Base-by-base conservation (phyloP, 164 flowering plant genomes). In the Vitis labrusca region DNA sequence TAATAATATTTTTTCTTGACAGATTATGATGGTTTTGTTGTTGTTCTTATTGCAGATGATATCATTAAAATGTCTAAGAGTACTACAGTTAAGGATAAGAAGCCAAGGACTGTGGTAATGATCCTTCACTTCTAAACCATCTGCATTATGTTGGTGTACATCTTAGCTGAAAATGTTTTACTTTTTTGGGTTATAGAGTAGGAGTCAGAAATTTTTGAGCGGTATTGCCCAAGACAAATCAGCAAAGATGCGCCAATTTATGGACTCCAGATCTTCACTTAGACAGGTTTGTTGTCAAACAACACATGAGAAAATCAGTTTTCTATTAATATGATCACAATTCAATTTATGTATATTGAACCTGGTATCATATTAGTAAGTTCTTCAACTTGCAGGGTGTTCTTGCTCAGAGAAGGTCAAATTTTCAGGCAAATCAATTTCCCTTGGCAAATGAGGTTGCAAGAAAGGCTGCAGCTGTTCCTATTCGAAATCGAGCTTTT, bases 31-130 rank as follows among this genome's bases (percentile, higher is more conserved):
- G 67, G 63, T 6, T 5, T 14, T n/a, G 17, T 63, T 17, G 10
- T 50, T n/a, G 29, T 59, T 49, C 3, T 69, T 37, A 48, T 9
- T 14, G n/a, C 74, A 94, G 99, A 95, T 81, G 98, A 91, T 71
- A 95, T 95, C 27, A 93, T 94, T 69, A 91, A 90, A 75, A 80
- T 94, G 99, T 84, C 95, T 1, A 91, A 89, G 75, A 81, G 63
- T 32, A 62, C 75, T 11, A 23, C 76, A 23, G 58, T 50, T 8
- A 87, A 81, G 50, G 57, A 71, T 8, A 89, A 82, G 75, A 84
- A 80, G 60, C 81, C 73, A 51, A 82, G 97, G 81, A 74, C 73
- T 67, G 58, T 84, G 19, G 98, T 94, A 78, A 8, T 27, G 11
- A 29, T 3, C 27, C 16, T 62, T 30, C 7, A 51, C 3, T 11